Evolutionary conservation across 208 protist species (phyloP), one percentile per base, ranked within the genome.

Genomic region (Leishmania major): DNA sequence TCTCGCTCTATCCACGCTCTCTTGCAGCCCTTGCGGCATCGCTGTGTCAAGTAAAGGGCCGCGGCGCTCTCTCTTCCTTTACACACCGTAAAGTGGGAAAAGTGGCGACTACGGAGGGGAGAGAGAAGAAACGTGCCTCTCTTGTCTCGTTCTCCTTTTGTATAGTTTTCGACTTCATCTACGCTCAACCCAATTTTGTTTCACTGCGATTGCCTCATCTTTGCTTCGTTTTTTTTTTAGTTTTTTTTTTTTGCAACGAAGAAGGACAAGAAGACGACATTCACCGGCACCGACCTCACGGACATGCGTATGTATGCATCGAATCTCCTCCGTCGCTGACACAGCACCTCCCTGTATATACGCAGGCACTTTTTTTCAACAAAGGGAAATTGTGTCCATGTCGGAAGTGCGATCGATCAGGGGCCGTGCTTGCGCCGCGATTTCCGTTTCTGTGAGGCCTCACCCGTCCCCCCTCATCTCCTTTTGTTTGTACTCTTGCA

Each of bases 21-120:
- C 47, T 74, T 64, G 78, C 47, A 59, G 28, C 57, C 47, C 35
- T 49, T 28, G n/a, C 70, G 70, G 70, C 25, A 74, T 74, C 70
- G 70, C 45, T 51, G 70, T 53, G 31, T 53, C 45, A 55, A 51
- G 5, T 55, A 43, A 79, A n/a, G 19, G 25, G 19, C n/a, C 11
- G 25, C 43, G 10, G 43, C 28, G 25, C 28, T n/a, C 40, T 51
- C 25, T 74, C n/a, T 37, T 28, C 28, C 37, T 53, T 53, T 19
- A 10, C 22, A 17, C 37, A 74, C 37, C 10, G 11, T 74, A 19
- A 1, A 72, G n/a, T 31, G 70, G 70, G 25, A 15, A 55, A 51
- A 22, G 35, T 35, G 70, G 28, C 45, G 45, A 28, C 45, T 8
- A 55, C 70, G 22, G 40, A 28, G 43, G 67, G 45, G 28, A 37